Percentiles rank a stretch among this genome's conserved stretches.
phyloP scores from a whole-genome alignment of 1,139 yeast species.

The Geotrichum australiense region DNA sequence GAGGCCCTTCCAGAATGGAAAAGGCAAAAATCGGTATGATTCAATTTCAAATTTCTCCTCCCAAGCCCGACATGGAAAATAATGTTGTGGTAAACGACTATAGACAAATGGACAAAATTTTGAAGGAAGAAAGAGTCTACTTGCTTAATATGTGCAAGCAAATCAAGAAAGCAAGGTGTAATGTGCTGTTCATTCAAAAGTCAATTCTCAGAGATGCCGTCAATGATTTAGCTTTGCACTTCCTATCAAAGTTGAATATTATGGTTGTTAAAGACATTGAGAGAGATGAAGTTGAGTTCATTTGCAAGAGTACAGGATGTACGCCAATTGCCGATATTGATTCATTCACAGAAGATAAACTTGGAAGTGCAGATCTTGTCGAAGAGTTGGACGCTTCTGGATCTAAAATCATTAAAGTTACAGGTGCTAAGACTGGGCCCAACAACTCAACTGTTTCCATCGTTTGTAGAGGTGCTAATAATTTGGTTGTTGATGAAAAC shows the following conservation, averaged over 20 bases:
- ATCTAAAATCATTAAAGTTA: slow-evolving; percentile 80
- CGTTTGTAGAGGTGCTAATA: slow-evolving; percentile 91
- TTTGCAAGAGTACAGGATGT: slow-evolving; percentile 86
- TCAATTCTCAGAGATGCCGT: slow-evolving; percentile 96
- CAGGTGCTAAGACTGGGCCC: slow-evolving; percentile 67
- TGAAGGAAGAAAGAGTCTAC: slow-evolving; percentile 96
- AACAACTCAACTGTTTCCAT: slow-evolving; percentile 73
- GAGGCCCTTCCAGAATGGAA: slow-evolving; percentile 94
- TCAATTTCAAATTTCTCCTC: slow-evolving; percentile 96
- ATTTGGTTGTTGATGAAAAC: slow-evolving; percentile 83
- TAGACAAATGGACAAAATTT: slow-evolving; percentile 97
- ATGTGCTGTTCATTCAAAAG: slow-evolving; percentile 86
- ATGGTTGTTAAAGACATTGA: slow-evolving; percentile 94
- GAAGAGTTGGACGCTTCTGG: slow-evolving; percentile 93
- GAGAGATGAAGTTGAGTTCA: slow-evolving; percentile 92
- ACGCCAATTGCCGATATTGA: slow-evolving; percentile 96
- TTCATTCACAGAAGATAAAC: slow-evolving; percentile 82
- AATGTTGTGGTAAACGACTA: slow-evolving; percentile 95
- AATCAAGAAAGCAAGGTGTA: slow-evolving; percentile 94
- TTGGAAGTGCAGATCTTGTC: slow-evolving; percentile 85
- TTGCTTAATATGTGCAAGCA: slow-evolving; percentile 89
- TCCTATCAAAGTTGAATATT: slow-evolving; percentile 83
- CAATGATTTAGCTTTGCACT: slow-evolving; percentile 91
- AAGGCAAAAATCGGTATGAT: slow-evolving; percentile 88
- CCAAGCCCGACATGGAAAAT: slow-evolving; percentile 98